Evolutionary conservation across 2,329 filamentous ascomycete genomes (phyloP).

Genomic region (Paradendryphiella salina): DNA sequence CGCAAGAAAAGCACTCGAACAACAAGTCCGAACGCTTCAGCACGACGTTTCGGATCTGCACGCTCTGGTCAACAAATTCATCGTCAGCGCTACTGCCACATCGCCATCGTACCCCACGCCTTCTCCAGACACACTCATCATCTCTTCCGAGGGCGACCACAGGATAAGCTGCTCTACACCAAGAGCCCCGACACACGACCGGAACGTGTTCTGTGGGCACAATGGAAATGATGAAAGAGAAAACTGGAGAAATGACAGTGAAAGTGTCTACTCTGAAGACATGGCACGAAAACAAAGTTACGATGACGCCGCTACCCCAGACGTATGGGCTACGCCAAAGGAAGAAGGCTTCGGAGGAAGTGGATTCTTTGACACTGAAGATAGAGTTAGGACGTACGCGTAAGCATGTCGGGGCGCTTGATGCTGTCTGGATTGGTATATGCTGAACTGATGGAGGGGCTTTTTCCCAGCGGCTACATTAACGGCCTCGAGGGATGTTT

Average conservation of each 20-base stretch:
- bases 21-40: conserved; percentile 38
- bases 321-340: conserved; percentile 45
- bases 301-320: conserved; percentile 36
- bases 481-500: conserved; percentile 9
- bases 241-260: conserved; percentile 7
- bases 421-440: not conserved
- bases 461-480: not conserved
- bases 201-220: not conserved
- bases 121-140: conserved; percentile 36
- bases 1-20: conserved; percentile 42
- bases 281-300: conserved; percentile 15
- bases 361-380: conserved; percentile 26
- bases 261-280: conserved; percentile 16
- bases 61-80: conserved; percentile 35
- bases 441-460: not conserved
- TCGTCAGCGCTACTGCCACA: conserved; percentile 19
- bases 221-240: not conserved
- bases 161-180: conserved; percentile 30
- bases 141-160: conserved; percentile 27
- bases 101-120: conserved; percentile 40
- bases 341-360: conserved; percentile 37
- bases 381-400: conserved; percentile 4
- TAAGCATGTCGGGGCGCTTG: conserved; percentile 1
- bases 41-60: conserved; percentile 39
- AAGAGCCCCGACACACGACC: conserved; percentile 18